These are phyloP conservation scores for Phytophthora capsici DNA, from an alignment of 352 stramenopile species.

Conservation along the genomic window DNA sequence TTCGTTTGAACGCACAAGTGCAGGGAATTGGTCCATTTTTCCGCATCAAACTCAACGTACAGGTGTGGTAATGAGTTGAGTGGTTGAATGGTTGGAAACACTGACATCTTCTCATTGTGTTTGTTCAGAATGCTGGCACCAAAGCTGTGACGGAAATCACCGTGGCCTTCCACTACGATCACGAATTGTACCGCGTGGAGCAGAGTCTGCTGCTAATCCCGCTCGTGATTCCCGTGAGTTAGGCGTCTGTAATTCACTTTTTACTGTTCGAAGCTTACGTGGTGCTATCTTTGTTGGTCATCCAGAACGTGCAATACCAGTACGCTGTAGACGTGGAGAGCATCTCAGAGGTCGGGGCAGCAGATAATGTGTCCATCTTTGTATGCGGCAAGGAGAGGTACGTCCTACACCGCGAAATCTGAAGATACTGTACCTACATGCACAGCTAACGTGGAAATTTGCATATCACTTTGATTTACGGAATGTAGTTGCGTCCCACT, in stretches of 20 bases:
- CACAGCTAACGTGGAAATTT: conserved; percentile 10
- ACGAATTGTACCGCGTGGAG: conserved; percentile 68
- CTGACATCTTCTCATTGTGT: background rate
- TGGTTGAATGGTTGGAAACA: too few relatives aligned
- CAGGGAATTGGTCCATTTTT: conserved; percentile 84
- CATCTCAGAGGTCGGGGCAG: conserved; percentile 68
- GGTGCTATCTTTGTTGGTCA: conserved; percentile 2
- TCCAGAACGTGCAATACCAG: conserved; percentile 74
- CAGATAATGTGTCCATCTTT: conserved; percentile 83
- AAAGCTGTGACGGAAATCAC: conserved; percentile 73
- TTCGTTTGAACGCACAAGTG: conserved; percentile 85
- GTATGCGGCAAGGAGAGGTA: conserved; percentile 87
- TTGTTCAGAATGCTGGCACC: conserved; percentile 62
- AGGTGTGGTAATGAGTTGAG: conserved; percentile 35
- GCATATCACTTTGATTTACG: background rate
- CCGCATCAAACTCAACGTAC: conserved; percentile 83
- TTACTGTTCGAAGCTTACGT: conserved; percentile 10
- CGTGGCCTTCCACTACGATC: conserved; percentile 81
- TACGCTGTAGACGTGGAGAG: conserved; percentile 77
- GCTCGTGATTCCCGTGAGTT: conserved; percentile 72
- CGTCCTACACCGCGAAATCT: background rate
- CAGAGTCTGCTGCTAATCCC: conserved; percentile 75
- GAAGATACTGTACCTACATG: background rate
- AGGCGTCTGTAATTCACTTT: background rate
- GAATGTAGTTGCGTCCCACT: conserved; percentile 73